Conservation (phyloP, 148 eudicot species). For the Chenopodium formosanum region DNA sequence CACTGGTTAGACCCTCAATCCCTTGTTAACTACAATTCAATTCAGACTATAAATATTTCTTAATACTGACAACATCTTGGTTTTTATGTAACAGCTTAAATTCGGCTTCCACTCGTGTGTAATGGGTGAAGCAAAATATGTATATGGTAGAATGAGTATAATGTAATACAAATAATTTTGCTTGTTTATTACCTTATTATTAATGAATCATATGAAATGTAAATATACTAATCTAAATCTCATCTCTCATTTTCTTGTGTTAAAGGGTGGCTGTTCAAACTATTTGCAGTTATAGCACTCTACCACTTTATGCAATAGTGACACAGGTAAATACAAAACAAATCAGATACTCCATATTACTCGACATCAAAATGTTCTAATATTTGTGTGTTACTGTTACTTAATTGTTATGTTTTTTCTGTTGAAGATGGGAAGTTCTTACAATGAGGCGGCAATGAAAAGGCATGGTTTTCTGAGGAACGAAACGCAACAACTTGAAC, state of each 20-base stretch:
- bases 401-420: neutral
- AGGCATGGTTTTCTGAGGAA: slow-evolving; percentile 6
- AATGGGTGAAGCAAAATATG: slow-evolving; percentile 46
- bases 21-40: too few species aligned
- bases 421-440: slow-evolving; percentile 31
- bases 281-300: slow-evolving; percentile 61
- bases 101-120: slow-evolving; percentile 51
- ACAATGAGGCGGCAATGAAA: slow-evolving; percentile 28
- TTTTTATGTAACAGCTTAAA: slow-evolving; percentile 28
- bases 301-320: slow-evolving; percentile 67
- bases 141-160: slow-evolving; percentile 41
- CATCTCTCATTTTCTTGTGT: neutral
- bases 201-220: too few species aligned
- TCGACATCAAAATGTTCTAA: too few species aligned
- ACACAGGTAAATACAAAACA: slow-evolving; percentile 40
- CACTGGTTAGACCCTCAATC: slow-evolving; percentile 18
- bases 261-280: slow-evolving; percentile 50
- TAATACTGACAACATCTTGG: too few species aligned
- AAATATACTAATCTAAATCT: neutral
- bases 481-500: neutral
- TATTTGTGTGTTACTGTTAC: neutral
- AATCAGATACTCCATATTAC: too few species aligned
- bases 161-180: slow-evolving; percentile 30
- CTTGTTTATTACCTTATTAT: neutral
- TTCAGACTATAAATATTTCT: too few species aligned